These are phyloP conservation scores for Avena insularis DNA, from an alignment of 176 grass and related monocot genomes.

Conservation along the genomic window DNA sequence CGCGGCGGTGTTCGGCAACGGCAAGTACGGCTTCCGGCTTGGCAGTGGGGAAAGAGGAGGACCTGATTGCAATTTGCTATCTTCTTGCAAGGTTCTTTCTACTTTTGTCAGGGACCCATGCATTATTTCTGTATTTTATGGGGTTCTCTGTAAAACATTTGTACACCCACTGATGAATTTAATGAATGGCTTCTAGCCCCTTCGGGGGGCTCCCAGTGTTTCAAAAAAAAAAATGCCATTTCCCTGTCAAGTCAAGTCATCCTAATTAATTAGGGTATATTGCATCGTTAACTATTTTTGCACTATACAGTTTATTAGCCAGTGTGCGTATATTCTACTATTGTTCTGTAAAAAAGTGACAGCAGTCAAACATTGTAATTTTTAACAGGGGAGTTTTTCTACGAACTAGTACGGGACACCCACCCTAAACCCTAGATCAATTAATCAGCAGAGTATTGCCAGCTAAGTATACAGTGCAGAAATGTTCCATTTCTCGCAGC, in stretches of 20 bases:
- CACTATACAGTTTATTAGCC: neutral
- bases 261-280: neutral
- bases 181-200: no score
- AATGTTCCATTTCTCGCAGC: neutral
- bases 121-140: no score
- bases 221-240: neutral
- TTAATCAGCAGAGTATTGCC: neutral
- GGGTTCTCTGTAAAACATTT: no score
- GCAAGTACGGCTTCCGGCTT: no score
- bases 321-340: neutral
- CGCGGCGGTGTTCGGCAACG: no score
- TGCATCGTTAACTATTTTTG: neutral
- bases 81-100: no score
- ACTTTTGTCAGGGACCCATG: no score
- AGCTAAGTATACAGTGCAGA: neutral
- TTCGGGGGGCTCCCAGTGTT: no score
- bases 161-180: no score
- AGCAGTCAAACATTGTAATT: neutral
- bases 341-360: neutral
- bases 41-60: no score
- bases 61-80: no score
- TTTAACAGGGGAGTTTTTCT: neutral
- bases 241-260: neutral
- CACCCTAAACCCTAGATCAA: no score
- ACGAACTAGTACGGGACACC: neutral